Conservation (phyloP, 345 rosid genomes). For the Clarkia xantiana region DNA sequence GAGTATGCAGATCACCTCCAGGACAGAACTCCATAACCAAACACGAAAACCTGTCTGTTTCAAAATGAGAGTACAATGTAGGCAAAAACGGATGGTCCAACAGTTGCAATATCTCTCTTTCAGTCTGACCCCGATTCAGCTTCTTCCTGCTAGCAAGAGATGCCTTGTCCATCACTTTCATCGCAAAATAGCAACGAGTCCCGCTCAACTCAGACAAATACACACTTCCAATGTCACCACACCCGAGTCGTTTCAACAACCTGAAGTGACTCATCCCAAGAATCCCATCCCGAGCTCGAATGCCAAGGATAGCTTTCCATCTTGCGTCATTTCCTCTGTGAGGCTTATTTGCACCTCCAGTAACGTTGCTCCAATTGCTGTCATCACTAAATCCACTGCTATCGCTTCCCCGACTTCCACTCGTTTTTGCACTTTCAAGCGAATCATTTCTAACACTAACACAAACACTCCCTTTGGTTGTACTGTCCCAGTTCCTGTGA, state of each 20-base stretch:
- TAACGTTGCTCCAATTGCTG: constrained; percentile 89
- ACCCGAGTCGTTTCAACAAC: constrained; percentile 83
- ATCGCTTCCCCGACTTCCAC: constrained; percentile 69
- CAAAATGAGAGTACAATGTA: constrained; percentile 86
- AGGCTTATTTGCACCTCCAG: constrained; percentile 82
- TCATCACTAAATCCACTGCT: constrained; percentile 89
- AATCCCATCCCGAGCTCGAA: constrained; percentile 72
- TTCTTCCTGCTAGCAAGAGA: constrained; percentile 93
- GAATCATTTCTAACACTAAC: constrained; percentile 37
- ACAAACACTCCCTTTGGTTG: constrained; percentile 36
- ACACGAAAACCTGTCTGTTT: constrained; percentile 91
- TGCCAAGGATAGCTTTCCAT: constrained; percentile 90
- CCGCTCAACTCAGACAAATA: constrained; percentile 89
- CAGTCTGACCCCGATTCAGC: constrained; percentile 89
- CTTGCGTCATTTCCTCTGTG: constrained; percentile 97
- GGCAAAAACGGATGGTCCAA: constrained; percentile 97
- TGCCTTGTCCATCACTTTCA: constrained; percentile 98
- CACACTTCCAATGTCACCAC: constrained; percentile 97
- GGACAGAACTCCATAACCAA: constrained; percentile 98
- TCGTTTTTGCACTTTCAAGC: constrained; percentile 72
- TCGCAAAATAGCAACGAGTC: constrained; percentile 82
- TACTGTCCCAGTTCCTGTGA: constrained; percentile 61
- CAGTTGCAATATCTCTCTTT: constrained; percentile 89
- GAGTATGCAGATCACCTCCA: constrained; percentile 89
- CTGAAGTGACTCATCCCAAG: constrained; percentile 93